A percentile compares a stretch with the other conserved stretches of the same genome.
Evolutionary conservation across 1,284 basidiomycete genomes (phyloP).

Genomic region (Puccinia horiana): DNA sequence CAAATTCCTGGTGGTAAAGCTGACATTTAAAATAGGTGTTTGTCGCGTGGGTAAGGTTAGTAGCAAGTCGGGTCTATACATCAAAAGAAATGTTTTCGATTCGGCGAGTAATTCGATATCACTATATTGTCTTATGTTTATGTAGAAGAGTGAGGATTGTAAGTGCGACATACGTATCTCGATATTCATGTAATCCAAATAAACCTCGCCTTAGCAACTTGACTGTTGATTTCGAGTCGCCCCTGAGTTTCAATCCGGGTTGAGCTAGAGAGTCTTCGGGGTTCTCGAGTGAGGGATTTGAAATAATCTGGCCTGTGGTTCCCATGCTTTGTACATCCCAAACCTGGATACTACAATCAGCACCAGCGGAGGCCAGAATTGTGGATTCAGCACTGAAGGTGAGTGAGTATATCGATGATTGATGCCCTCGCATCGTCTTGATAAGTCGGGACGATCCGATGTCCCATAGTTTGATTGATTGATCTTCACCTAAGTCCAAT

Average conservation of each 20-base stretch:
- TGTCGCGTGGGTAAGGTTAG: slow-evolving; percentile 92
- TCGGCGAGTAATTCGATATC: neutral
- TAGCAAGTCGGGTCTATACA: slow-evolving; percentile 75
- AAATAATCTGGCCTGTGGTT: slow-evolving; percentile 50
- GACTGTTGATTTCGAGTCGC: slow-evolving; percentile 10
- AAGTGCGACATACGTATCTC: slow-evolving; percentile 27
- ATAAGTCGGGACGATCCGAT: slow-evolving; percentile 85
- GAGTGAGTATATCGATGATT: slow-evolving; percentile 81
- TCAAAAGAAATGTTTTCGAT: slow-evolving; percentile 31
- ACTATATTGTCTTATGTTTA: neutral
- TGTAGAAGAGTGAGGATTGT: slow-evolving; percentile 19
- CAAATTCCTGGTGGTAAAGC: slow-evolving; percentile 91
- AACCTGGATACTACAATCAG: slow-evolving; percentile 91
- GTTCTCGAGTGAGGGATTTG: slow-evolving; percentile 51
- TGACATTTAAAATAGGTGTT: slow-evolving; percentile 85
- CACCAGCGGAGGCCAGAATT: slow-evolving; percentile 80
- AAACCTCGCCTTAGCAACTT: slow-evolving; percentile 30
- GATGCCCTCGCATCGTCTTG: slow-evolving; percentile 96
- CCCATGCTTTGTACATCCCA: slow-evolving; percentile 83
- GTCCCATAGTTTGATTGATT: slow-evolving; percentile 94
- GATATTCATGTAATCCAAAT: slow-evolving; percentile 41
- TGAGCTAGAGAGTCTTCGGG: slow-evolving; percentile 59
- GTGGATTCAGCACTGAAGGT: slow-evolving; percentile 89
- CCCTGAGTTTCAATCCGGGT: slow-evolving; percentile 60
- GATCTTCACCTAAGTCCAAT: slow-evolving; percentile 71